Evolutionary conservation across 805 yeast genomes (phyloP).

Genomic region (Metschnikowia lachancei): DNA sequence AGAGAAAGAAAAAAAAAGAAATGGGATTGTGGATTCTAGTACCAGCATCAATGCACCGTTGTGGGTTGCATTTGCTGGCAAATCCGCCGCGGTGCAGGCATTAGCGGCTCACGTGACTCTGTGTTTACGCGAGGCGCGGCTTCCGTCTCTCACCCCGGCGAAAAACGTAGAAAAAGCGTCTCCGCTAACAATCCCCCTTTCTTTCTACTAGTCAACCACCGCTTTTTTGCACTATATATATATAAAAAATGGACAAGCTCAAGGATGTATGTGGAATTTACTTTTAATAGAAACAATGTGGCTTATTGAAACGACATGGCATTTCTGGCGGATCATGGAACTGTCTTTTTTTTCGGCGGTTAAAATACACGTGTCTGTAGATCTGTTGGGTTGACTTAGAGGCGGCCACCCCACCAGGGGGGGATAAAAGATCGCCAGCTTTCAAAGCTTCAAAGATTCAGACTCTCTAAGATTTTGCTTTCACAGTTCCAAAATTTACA

Average conservation of each 20-base stretch:
- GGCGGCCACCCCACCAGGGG: too few relatives aligned
- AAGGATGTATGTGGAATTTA: slow-evolving; percentile 49
- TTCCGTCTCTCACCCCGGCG: not conserved
- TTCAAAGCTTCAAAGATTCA: too few relatives aligned
- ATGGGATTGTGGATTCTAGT: not conserved
- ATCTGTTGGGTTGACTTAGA: too few relatives aligned
- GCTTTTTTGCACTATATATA: slow-evolving; percentile 9
- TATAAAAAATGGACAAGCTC: slow-evolving; percentile 52
- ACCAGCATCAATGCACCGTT: not conserved
- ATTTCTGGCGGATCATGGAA: too few relatives aligned
- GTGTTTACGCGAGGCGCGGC: slow-evolving; percentile 19
- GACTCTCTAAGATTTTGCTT: too few relatives aligned
- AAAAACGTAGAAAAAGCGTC: slow-evolving; percentile 16
- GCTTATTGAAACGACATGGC: too few relatives aligned
- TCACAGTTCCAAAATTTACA: not conserved
- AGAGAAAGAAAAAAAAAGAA: not conserved
- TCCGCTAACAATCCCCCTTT: slow-evolving; percentile 9
- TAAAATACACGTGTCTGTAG: not conserved
- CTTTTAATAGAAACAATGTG: not conserved
- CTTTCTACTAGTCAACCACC: slow-evolving; percentile 6
- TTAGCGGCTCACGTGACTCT: slow-evolving; percentile 16
- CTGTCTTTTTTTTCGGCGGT: too few relatives aligned
- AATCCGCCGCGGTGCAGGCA: not conserved
- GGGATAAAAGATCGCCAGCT: too few relatives aligned
- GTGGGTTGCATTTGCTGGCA: too few relatives aligned